phyloP scores from a whole-genome alignment of 1,284 basidiomycete species.

The Ganoderma sinense region DNA sequence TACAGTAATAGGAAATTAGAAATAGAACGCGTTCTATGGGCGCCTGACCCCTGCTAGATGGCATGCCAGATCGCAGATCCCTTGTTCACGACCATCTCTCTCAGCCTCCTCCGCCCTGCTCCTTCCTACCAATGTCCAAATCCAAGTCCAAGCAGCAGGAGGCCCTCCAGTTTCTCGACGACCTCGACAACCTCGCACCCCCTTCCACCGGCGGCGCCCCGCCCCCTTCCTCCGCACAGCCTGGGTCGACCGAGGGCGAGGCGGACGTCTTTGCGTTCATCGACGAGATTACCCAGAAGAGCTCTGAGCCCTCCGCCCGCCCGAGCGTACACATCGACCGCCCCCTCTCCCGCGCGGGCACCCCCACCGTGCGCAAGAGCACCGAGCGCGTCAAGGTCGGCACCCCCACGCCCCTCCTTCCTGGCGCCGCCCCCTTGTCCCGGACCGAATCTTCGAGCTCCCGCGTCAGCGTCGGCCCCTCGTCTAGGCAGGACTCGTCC shows the following conservation, averaged over 20 bases:
- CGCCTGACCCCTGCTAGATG: neutral
- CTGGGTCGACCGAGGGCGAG: constrained; percentile 57
- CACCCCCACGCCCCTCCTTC: constrained; percentile 46
- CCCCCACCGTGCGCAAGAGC: constrained; percentile 77
- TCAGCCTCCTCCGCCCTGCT: neutral
- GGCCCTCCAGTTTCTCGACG: constrained; percentile 88
- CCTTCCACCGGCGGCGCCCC: constrained; percentile 34
- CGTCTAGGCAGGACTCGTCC: constrained; percentile 33
- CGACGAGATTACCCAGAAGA: constrained; percentile 94
- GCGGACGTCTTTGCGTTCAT: constrained; percentile 91
- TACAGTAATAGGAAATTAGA: too few relatives aligned
- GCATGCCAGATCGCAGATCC: neutral
- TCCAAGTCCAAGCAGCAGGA: constrained; percentile 88
- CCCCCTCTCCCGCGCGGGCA: constrained; percentile 71
- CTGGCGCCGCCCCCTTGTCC: constrained; percentile 45
- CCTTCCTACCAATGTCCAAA: constrained; percentile 47
- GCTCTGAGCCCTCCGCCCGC: constrained; percentile 71
- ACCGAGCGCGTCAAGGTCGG: constrained; percentile 80
- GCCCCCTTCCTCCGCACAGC: constrained; percentile 27
- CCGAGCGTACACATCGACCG: constrained; percentile 62
- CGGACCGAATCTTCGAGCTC: constrained; percentile 41
- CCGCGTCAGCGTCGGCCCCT: constrained; percentile 35
- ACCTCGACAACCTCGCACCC: constrained; percentile 80
- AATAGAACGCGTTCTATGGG: constrained; percentile 8
- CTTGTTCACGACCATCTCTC: neutral